Base-by-base conservation (phyloP, 108 stramenopile genomes). In the Nitzschia palea region DNA sequence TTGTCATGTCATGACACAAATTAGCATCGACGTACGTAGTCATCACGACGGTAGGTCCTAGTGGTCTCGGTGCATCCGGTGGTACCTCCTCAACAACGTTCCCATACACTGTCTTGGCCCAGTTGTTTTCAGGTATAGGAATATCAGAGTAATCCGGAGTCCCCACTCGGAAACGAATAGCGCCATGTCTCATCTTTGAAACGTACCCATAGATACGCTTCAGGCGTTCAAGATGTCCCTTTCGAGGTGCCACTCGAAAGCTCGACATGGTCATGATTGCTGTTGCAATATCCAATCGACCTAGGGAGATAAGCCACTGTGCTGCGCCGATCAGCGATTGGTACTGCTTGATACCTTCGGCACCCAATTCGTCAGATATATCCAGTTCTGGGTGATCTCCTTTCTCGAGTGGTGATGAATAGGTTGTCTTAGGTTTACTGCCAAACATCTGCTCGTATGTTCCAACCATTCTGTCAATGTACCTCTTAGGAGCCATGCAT, bases 281-380 rank as follows among this genome's bases (percentile, higher is more conserved):
- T 12, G 48, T 43, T 6, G 23, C 8, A n/a, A 82, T 65, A 34
- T 82, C 81, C 29, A 68, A 26, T 20, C 75, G 10, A 0, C 80
- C 80, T 17, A 81, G 23, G 23, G 68, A 28, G n/a, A 71, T 27
- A 14, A 57, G 50, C 76, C 76, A 77, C 23, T 62, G 61, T 4
- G 58, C 9, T 12, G 20, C 12, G 3, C 74, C 74, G 30, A 75
- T 54, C 28, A 64, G 3, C 6, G 26, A 30, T 31, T 55, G 67
- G 35, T 64, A 75, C 29, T 56, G 14, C 15, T 12, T n/a, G n/a
- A 42, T 42, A 5, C 22, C 40, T 0, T 43, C 40, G 5, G 23
- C 17, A 12, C 43, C 60, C 0, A 61, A 25, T 0, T 43, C n/a
- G 9, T 37, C 37, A 20, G 60, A 61, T n/a, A n/a, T 43, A 42